Evolutionary conservation across 352 stramenopile genomes (phyloP).

Genomic region (Blastocystis sp.): DNA sequence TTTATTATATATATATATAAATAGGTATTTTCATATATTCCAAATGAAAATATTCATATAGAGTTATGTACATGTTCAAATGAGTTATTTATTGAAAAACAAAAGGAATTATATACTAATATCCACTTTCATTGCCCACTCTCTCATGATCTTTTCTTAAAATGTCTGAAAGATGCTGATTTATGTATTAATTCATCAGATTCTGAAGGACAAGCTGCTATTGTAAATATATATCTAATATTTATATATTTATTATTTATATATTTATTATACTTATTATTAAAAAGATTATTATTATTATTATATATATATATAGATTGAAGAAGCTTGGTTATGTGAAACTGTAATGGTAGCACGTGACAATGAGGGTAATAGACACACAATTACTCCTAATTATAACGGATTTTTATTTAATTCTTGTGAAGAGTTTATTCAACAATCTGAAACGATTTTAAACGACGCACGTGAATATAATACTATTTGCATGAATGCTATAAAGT

Average conservation of each 20-base stretch:
- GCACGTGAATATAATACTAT: too few species aligned
- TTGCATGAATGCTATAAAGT: too few species aligned
- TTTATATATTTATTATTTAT: too few species aligned
- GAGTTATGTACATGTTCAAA: not conserved
- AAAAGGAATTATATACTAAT: too few species aligned
- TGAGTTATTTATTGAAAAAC: too few species aligned
- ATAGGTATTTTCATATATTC: not conserved
- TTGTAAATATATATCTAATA: not conserved
- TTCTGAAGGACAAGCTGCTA: constrained; percentile 20
- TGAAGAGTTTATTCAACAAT: constrained; percentile 12
- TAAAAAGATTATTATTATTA: too few species aligned
- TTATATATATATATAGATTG: not conserved
- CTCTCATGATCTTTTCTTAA: constrained; percentile 14
- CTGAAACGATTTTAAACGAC: too few species aligned
- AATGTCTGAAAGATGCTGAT: constrained; percentile 22
- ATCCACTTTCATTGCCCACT: constrained; percentile 22
- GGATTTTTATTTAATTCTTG: constrained; percentile 26
- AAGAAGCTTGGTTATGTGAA: constrained; percentile 12
- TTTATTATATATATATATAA: not conserved
- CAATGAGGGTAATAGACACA: constrained; percentile 16
- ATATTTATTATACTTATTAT: too few species aligned
- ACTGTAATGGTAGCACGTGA: constrained; percentile 25
- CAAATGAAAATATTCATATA: constrained; percentile 2
- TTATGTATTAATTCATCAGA: constrained; percentile 14
- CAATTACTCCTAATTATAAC: not conserved